Percentiles rank a stretch among this genome's conserved stretches.
Evolutionary conservation across 2,329 filamentous ascomycete genomes (phyloP).

Genomic region (Gaeumannomyces sp.): DNA sequence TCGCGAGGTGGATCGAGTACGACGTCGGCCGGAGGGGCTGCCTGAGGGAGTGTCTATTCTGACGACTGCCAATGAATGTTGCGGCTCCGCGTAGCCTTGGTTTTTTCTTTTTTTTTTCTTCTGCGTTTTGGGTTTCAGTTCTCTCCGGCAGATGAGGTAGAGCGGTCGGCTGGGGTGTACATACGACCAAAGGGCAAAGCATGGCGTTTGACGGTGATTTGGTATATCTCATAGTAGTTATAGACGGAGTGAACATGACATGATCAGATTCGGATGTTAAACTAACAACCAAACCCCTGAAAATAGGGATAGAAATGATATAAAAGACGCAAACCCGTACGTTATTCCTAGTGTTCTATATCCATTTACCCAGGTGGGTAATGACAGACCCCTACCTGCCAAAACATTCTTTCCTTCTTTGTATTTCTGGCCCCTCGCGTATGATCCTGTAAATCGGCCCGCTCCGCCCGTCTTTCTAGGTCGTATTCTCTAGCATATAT

Average conservation of each 20-base stretch:
- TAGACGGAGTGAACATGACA: too few species aligned
- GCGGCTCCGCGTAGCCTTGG: too few species aligned
- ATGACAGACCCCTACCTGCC: too few species aligned
- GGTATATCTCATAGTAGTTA: neutral
- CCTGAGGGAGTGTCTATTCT: constrained; percentile 58
- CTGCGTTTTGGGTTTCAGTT: neutral
- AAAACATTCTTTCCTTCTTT: too few species aligned
- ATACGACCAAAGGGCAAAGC: neutral
- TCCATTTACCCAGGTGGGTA: too few species aligned
- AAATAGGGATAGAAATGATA: neutral
- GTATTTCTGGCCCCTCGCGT: too few species aligned
- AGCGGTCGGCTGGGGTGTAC: too few species aligned
- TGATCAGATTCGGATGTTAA: too few species aligned
- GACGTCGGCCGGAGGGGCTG: constrained; percentile 58
- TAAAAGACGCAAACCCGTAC: neutral
- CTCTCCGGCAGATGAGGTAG: too few species aligned
- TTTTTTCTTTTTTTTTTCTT: neutral
- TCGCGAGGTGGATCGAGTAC: constrained; percentile 84
- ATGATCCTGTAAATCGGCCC: too few species aligned
- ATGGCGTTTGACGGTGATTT: neutral
- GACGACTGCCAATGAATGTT: neutral
- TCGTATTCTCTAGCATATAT: neutral
- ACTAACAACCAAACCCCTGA: too few species aligned
- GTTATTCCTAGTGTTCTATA: too few species aligned
- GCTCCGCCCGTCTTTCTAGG: neutral